Base-by-base conservation (phyloP, 768 basidiomycete genomes). In the Kwoniella dejecticola region DNA sequence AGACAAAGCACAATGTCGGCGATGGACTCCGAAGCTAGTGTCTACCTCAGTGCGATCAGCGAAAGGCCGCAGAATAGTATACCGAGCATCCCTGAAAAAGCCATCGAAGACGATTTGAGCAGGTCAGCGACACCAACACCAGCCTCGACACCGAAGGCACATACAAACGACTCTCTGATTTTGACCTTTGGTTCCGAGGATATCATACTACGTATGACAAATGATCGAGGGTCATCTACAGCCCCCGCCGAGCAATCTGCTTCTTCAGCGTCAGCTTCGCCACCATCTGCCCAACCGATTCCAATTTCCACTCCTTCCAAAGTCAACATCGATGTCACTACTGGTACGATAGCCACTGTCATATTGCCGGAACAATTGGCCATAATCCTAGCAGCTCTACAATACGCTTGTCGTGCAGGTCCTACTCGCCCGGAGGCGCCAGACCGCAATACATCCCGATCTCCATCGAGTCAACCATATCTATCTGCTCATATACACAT, bases 181-280 rank as follows among this genome's bases (percentile, higher is more conserved):
- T 57, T 89, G 13, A 87, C 86, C 5, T 82, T 90, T 53, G 86
- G 87, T 17, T 73, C 82, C 13, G 84, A 87, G 29, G 85, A 89
- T 19, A 81, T 91, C 49, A 73, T 83, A 2, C 62, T 90, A 46
- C 81, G 81, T 44, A 75, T 91, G 19, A 79, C 77, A 31, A 87
- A 85, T 0, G 83, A 85, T 11, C 44, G 36, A n/a, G n/a, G n/a
- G 29, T 38, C 52, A 31, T 26, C 40, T 2, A 13, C 40, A 24
- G 15, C 58, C 11, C 10, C 17, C 30, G 1, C 52, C 10, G 15
- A 36, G 15, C 33, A 36, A 15, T 15, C 45, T 17, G 44, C 24
- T 6, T 29, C 60, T 4, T 19, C 52, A 4, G 7, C 21, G 11
- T 30, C 30, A n/a, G 21, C 49, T 15, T 29, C 48, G 5, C 57